Evolutionary conservation across 2,329 filamentous ascomycete genomes (phyloP), one percentile per base, ranked within the genome.

Genomic region (Beauveria caledonica): DNA sequence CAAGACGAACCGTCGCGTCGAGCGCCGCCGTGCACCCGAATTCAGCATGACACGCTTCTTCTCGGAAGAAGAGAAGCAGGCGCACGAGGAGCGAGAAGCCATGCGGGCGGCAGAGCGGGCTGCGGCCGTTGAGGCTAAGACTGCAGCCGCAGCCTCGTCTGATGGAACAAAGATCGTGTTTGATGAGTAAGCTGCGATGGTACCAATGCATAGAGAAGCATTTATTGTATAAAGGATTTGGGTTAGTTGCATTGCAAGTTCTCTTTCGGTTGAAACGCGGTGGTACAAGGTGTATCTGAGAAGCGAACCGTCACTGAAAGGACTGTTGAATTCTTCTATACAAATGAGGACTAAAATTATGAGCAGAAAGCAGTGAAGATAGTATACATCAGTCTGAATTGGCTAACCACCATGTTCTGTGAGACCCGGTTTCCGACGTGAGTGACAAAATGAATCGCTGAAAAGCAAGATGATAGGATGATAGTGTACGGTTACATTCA

Each of bases 21-120:
- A 72, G 64, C 70, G 73, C 51, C 74, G 72, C 66, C 73, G 70
- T 56, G 71, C 77, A 60, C 80, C 78, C 40, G 82, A 84, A 57
- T 82, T 83, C 62, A 79, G 79, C 67, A 80, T 84, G 74, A 85
- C 82, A 25, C 81, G 77, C 61, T 83, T 84, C 60, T 75, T 72
- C 29, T 71, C 70, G 29, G 78, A 79, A 51, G 76, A 79, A 39
- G 73, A 76, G 53, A 74, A 78, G 64, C 77, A 80, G 65, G 72
- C 75, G 25, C 65, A 64, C 46, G 65, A 63, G 45, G 72, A 75
- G 25, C 64, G 63, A 56, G 65, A 63, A 50, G 58, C 40, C 10
- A 40, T n/a, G 8, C 27, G 21, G 23, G 60, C 39, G n/a, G 54
- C 53, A n/a, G 49, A 55, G 36, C 60, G 36, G 25, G 36, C 39